Evolutionary conservation across 1,284 basidiomycete genomes (phyloP), one percentile per base, ranked within the genome.

Genomic region (Rhodotorula sp.): DNA sequence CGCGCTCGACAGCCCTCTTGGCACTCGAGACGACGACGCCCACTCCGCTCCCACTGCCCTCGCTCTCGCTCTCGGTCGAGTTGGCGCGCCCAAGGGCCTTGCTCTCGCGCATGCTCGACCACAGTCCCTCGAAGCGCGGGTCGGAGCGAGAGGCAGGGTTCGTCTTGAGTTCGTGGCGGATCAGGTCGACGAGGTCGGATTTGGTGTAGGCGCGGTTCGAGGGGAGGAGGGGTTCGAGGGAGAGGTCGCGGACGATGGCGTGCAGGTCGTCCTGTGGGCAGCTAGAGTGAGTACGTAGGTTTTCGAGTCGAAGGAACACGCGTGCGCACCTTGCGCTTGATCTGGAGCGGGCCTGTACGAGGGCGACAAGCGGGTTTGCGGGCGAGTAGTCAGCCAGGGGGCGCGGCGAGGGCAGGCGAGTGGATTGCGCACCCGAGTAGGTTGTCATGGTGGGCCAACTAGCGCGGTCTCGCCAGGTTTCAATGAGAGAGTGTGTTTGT

Each of bases 71-170:
- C 36, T 39, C 36, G 7, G 36, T 19, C 47, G 56, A n/a, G 34
- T 22, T 59, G 8, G 13, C 59, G 10, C 19, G 63, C 49, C 20
- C 34, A n/a, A 39, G 11, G 55, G 36, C 47, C 49, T 47, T n/a
- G 20, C 39, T 44, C 57, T 67, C 70, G 48, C 58, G 64, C 72
- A 74, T 68, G 34, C 46, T 32, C 1, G 30, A 7, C 72, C 72
- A 74, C 29, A 74, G 24, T 1, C 49, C 67, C 8, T 22, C 11
- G 60, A 69, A 74, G 32, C 56, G 51, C 11, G 52, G 44, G 54
- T 72, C 64, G 10, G 54, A 20, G 9, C 72, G 53, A 1, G 54
- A 29, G 10, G 22, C 10, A 13, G 27, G 39, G 56, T 59, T 53
- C 0, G 46, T 48, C 11, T 61, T 64, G 19, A 74, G 60, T 6